Evolutionary conservation across 2,329 filamentous ascomycete genomes (phyloP).

Genomic region (Trichoderma pleuroti): DNA sequence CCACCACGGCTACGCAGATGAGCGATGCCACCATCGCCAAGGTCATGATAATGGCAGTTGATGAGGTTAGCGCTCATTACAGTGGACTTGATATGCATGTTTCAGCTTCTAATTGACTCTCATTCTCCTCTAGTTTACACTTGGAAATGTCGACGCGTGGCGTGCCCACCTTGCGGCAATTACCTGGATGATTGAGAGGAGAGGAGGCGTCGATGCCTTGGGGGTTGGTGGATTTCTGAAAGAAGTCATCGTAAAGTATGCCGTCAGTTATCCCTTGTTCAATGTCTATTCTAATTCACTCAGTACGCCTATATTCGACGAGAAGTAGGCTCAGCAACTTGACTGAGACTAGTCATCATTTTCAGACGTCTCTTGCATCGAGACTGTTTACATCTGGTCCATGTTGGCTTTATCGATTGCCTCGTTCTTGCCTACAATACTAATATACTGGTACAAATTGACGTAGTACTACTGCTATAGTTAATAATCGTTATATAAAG

Average conservation of each 20-base stretch:
- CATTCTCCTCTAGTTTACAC: not conserved
- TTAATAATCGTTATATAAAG: no score
- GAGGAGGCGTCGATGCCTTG: not conserved
- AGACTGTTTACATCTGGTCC: no score
- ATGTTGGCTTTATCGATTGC: no score
- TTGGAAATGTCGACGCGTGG: not conserved
- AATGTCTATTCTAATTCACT: fast-evolving
- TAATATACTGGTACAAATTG: no score
- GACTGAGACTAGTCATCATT: not conserved
- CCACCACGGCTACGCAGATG: not conserved
- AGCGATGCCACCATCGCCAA: not conserved
- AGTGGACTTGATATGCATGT: fast-evolving
- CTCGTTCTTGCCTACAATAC: no score
- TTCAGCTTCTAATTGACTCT: fast-evolving
- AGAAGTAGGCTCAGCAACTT: fast-evolving
- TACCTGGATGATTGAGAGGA: not conserved
- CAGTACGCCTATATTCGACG: not conserved
- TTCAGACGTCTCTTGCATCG: no score
- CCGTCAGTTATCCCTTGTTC: not conserved
- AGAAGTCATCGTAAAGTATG: not conserved
- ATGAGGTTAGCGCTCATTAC: not conserved
- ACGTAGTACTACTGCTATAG: no score
- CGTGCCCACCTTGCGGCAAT: not conserved
- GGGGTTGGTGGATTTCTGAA: not conserved
- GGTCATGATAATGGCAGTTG: not conserved